Base-by-base conservation (phyloP, 1,139 yeast species). In the Candida freyschussii region DNA sequence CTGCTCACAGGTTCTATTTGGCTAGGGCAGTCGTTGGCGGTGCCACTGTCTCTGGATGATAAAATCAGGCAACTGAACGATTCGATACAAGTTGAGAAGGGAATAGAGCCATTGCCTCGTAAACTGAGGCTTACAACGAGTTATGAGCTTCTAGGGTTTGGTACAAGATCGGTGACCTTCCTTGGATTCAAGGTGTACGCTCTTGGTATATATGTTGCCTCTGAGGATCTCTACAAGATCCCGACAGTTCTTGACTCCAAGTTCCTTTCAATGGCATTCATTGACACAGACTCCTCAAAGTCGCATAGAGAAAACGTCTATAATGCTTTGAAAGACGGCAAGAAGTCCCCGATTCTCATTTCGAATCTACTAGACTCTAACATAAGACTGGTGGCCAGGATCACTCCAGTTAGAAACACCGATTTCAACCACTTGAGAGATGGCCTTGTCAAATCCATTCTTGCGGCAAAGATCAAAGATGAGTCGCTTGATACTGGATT, bases 371-470 rank as follows among this genome's bases (percentile, higher is more conserved):
- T 86, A 27, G 75, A 72, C 28, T 60, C 70, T n/a, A 75, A 78
- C 9, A 71, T 83, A 15, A 69, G 75, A 38, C 67, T 86, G 47
- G 65, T 78, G 29, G 78, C 86, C 21, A 67, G 95, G 43, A 78
- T 91, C 43, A 78, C 82, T 13, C 96, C 98, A 0, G 78, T 82
- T 9, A 72, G 95, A 52, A 85, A 83, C 55, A 89, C 97, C 2
- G 96, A 89, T 57, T 85, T 82, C 57, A 76, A 76, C 43, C 97
- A 91, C 56, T 61, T 91, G 55, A 74, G 83, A 47, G 97, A 91
- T 53, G 97, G 97, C 0, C 73, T 91, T 44, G 75, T 86, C 36
- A 81, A 91, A 52, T 78, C 94, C 3, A 64, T 61, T 12, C 45
- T 57, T 24, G 60, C 59, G 12, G 50, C 60, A 6, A 57, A 57